A percentile compares a stretch with the other conserved stretches of the same genome.
These are phyloP conservation scores for Globisporangium echinulatum DNA, from an alignment of 352 stramenopile genomes.

Conservation along the genomic window DNA sequence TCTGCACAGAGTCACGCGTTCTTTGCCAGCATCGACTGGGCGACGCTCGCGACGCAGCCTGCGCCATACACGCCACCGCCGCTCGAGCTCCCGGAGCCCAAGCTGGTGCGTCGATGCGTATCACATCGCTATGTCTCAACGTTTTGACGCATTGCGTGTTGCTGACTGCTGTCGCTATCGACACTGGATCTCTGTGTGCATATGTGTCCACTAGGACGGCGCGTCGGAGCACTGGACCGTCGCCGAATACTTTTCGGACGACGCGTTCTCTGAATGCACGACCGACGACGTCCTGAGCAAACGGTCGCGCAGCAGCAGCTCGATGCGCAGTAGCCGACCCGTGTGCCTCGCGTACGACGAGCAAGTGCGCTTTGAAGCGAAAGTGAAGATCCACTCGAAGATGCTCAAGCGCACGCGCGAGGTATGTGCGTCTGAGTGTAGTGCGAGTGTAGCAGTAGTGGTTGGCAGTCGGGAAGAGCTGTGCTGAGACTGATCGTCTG, in stretches of 20 bases:
- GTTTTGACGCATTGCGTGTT: background rate
- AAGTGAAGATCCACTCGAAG: conserved; percentile 70
- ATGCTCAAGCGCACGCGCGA: conserved; percentile 76
- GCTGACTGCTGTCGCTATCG: background rate
- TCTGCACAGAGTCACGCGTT: conserved; percentile 56
- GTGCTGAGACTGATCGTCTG: background rate
- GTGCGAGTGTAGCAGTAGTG: background rate
- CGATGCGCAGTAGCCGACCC: conserved; percentile 38
- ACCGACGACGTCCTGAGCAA: conserved; percentile 41
- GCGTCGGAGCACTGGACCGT: conserved; percentile 74
- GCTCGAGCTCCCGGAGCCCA: conserved; percentile 53
- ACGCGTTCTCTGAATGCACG: conserved; percentile 70
- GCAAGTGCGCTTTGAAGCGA: conserved; percentile 59
- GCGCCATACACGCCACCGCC: conserved; percentile 53
- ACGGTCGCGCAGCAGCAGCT: conserved; percentile 63
- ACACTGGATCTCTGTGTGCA: background rate
- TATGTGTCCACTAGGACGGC: conserved; percentile 39
- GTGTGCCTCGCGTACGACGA: conserved; percentile 62
- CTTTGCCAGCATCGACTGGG: conserved; percentile 77
- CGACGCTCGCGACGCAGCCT: conserved; percentile 37
- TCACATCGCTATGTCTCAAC: background rate
- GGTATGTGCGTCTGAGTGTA: conserved; percentile 17
- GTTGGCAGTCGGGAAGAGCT: background rate
- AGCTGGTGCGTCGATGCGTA: conserved; percentile 22
- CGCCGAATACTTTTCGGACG: conserved; percentile 73